Conservation (phyloP, 345 rosid genomes). For the Eucalyptus paniculata region DNA sequence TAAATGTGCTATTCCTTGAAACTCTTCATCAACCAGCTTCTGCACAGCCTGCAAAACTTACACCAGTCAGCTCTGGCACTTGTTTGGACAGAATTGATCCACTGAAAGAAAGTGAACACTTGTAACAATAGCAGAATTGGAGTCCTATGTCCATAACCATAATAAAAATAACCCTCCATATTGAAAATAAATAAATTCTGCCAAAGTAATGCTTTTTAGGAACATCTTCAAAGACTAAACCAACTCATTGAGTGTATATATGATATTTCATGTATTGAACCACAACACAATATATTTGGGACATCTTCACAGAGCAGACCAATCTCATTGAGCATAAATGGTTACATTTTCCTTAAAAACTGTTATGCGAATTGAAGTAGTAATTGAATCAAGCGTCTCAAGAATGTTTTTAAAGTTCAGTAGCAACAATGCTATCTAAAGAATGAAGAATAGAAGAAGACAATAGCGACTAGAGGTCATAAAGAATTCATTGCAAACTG, state of each 20-base stretch:
- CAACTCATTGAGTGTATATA: not conserved
- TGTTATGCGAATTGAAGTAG: not conserved
- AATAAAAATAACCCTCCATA: not conserved
- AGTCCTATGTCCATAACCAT: not conserved
- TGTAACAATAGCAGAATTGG: not conserved
- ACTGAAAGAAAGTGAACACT: not conserved
- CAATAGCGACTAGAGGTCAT: not conserved
- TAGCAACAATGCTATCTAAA: not conserved
- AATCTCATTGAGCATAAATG: not conserved
- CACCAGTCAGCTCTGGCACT: not conserved
- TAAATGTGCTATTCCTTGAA: constrained; percentile 79
- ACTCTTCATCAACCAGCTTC: constrained; percentile 80
- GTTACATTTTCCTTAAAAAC: not conserved
- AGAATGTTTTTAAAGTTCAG: not conserved
- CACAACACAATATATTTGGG: not conserved
- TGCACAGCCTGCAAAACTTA: constrained; percentile 72
- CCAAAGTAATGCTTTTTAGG: not conserved
- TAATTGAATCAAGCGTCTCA: not conserved
- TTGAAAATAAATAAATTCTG: not conserved
- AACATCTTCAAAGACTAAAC: not conserved
- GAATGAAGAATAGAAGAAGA: not conserved
- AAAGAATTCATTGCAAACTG: not conserved
- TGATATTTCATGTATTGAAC: not conserved
- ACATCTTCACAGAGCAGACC: not conserved
- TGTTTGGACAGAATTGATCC: not conserved